phyloP scores from a whole-genome alignment of 257 asterid species.

The Ilex aquifolium region DNA sequence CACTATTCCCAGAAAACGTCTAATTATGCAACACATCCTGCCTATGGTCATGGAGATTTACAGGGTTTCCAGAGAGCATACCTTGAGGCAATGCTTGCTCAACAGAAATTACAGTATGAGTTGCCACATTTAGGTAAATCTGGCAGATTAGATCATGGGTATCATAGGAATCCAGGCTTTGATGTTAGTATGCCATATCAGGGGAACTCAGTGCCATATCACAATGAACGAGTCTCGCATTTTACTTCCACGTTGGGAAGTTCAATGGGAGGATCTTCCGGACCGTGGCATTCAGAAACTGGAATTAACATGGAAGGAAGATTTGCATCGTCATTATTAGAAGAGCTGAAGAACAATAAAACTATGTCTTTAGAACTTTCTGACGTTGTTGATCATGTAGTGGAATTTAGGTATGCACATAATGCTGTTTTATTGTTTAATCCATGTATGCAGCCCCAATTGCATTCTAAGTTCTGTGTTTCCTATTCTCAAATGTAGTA shows the following conservation, averaged over 20 bases:
- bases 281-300: slow-evolving; percentile 29
- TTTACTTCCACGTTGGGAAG: slow-evolving; percentile 25
- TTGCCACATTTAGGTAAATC: slow-evolving; percentile 27
- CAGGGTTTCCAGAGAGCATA: slow-evolving; percentile 61
- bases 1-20: slow-evolving; percentile 35
- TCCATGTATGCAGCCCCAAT: slow-evolving; percentile 2
- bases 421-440: slow-evolving; percentile 1
- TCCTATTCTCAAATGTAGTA: slow-evolving; percentile 35
- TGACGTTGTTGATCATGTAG: slow-evolving; percentile 55
- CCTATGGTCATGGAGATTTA: slow-evolving; percentile 38
- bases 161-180: slow-evolving; percentile 28
- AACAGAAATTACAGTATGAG: slow-evolving; percentile 49
- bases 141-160: slow-evolving; percentile 32
- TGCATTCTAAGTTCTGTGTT: slow-evolving; percentile 1
- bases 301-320: slow-evolving; percentile 40
- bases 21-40: slow-evolving; percentile 27
- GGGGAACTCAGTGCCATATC: slow-evolving; percentile 29
- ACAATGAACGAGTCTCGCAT: slow-evolving; percentile 37
- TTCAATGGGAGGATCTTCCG: slow-evolving; percentile 32
- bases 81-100: slow-evolving; percentile 58
- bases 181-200: slow-evolving; percentile 25
- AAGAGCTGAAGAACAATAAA: slow-evolving; percentile 63
- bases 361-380: slow-evolving; percentile 58
- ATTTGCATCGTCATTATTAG: slow-evolving; percentile 37
- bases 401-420: slow-evolving; percentile 64